A percentile compares a stretch with the other conserved stretches of the same genome.
Evolutionary conservation across 768 basidiomycete genomes (phyloP).

Genomic region (Dacryopinax primogenitus): DNA sequence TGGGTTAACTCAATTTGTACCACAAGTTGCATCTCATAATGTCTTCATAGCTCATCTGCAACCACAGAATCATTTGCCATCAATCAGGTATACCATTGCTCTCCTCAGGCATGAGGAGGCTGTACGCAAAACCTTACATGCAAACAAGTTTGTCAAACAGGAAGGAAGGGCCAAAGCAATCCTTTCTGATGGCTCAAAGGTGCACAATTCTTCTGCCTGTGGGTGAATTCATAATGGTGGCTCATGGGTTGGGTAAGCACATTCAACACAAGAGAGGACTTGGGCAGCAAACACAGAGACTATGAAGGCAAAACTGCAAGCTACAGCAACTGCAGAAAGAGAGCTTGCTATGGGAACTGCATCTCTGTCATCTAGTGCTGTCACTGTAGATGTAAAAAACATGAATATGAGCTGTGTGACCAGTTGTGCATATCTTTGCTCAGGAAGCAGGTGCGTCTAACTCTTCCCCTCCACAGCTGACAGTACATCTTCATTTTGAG

Average conservation of each 20-base stretch:
- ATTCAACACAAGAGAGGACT: background rate
- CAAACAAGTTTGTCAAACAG: background rate
- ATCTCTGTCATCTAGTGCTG: background rate
- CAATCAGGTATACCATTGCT: slow-evolving; percentile 47
- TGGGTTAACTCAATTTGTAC: background rate
- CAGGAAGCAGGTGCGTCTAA: background rate
- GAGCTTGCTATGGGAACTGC: background rate
- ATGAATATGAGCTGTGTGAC: background rate
- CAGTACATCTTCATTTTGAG: background rate
- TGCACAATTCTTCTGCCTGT: slow-evolving; percentile 12
- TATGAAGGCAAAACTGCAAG: background rate
- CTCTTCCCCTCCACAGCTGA: background rate
- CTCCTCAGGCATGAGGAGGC: background rate
- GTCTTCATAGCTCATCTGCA: slow-evolving; percentile 41
- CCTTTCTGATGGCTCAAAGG: slow-evolving; percentile 13
- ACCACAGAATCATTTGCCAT: slow-evolving; percentile 70
- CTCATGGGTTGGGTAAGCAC: background rate
- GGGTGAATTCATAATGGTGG: slow-evolving; percentile 14
- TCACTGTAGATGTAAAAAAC: background rate
- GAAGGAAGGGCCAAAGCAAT: background rate
- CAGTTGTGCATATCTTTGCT: background rate
- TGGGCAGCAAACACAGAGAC: background rate
- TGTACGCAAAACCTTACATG: background rate
- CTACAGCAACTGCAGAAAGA: background rate
- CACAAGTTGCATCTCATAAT: background rate